These are phyloP conservation scores for Nidularia pulvinata DNA, from an alignment of 768 basidiomycete genomes.

Conservation along the genomic window DNA sequence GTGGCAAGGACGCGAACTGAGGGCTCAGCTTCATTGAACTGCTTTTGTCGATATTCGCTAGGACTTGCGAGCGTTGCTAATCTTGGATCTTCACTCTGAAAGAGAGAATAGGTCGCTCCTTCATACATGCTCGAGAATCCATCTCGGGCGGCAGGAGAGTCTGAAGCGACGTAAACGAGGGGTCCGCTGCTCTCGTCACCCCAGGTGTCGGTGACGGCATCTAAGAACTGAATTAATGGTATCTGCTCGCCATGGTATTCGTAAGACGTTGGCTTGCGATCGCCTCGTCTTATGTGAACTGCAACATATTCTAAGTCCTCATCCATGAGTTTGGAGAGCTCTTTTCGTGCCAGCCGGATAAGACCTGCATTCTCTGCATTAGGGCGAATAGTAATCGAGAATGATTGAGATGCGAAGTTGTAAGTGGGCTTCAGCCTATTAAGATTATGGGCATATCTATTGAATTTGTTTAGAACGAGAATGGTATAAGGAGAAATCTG, in stretches of 20 bases:
- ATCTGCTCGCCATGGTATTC: slow-evolving; percentile 42
- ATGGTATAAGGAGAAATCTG: not conserved
- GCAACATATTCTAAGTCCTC: slow-evolving; percentile 36
- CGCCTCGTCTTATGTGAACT: slow-evolving; percentile 67
- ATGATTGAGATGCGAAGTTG: slow-evolving; percentile 41
- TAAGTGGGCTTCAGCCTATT: slow-evolving; percentile 60
- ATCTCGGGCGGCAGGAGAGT: slow-evolving; percentile 42
- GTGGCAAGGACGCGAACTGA: slow-evolving; percentile 48
- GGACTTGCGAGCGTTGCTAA: slow-evolving; percentile 49
- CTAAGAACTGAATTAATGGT: slow-evolving; percentile 45
- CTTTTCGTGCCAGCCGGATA: slow-evolving; percentile 47
- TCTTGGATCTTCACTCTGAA: slow-evolving; percentile 33
- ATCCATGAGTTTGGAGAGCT: slow-evolving; percentile 28
- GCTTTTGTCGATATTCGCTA: slow-evolving; percentile 51
- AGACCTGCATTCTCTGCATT: slow-evolving; percentile 41
- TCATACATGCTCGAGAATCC: slow-evolving; percentile 41
- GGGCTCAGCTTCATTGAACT: slow-evolving; percentile 39
- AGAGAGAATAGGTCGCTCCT: slow-evolving; percentile 43
- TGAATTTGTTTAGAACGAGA: slow-evolving; percentile 1
- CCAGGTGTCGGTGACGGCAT: slow-evolving; percentile 42
- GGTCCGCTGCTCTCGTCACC: slow-evolving; percentile 20
- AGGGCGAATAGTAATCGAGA: slow-evolving; percentile 52
- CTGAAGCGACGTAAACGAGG: slow-evolving; percentile 60
- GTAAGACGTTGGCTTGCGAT: slow-evolving; percentile 46
- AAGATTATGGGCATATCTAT: slow-evolving; percentile 51